phyloP scores from a whole-genome alignment of 352 stramenopile species.

The Aphanomyces astaci region DNA sequence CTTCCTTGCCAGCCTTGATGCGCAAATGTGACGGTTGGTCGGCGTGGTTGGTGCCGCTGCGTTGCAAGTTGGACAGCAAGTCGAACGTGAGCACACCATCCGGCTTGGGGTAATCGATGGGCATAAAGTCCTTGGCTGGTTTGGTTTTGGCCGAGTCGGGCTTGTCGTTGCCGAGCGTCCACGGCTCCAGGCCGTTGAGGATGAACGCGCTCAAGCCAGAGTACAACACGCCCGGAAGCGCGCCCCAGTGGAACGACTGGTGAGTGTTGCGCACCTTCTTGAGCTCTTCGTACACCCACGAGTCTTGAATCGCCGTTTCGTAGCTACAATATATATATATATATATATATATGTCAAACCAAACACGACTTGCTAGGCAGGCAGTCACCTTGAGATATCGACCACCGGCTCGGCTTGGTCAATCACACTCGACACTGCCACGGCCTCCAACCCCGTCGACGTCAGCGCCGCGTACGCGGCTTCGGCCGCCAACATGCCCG shows the following conservation, averaged over 20 bases:
- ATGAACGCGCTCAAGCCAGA: conserved; percentile 91
- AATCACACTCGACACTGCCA: conserved; percentile 63
- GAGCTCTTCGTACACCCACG: conserved; percentile 96
- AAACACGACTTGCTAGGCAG: background rate
- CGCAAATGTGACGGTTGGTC: conserved; percentile 97
- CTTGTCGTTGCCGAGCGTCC: conserved; percentile 86
- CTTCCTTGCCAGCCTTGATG: conserved; percentile 87
- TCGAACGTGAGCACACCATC: conserved; percentile 97
- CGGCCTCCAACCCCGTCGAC: conserved; percentile 39
- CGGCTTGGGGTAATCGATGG: conserved; percentile 94
- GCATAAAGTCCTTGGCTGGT: conserved; percentile 79
- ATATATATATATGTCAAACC: conserved; percentile 19
- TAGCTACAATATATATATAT: conserved; percentile 51
- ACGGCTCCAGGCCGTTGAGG: conserved; percentile 93
- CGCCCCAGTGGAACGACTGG: conserved; percentile 93
- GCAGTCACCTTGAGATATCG: conserved; percentile 61
- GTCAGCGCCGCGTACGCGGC: conserved; percentile 87
- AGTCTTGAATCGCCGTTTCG: conserved; percentile 82
- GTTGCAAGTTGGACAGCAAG: conserved; percentile 96
- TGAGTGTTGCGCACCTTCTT: conserved; percentile 96
- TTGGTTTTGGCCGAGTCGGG: conserved; percentile 90
- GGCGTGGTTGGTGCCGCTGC: conserved; percentile 96
- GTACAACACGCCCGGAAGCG: conserved; percentile 90
- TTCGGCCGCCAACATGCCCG: conserved; percentile 95
- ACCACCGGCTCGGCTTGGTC: conserved; percentile 48